A percentile compares a stretch with the other conserved stretches of the same genome.
Conservation (phyloP, 2,329 filamentous ascomycete genomes). For the Chlorencoelia australis region DNA sequence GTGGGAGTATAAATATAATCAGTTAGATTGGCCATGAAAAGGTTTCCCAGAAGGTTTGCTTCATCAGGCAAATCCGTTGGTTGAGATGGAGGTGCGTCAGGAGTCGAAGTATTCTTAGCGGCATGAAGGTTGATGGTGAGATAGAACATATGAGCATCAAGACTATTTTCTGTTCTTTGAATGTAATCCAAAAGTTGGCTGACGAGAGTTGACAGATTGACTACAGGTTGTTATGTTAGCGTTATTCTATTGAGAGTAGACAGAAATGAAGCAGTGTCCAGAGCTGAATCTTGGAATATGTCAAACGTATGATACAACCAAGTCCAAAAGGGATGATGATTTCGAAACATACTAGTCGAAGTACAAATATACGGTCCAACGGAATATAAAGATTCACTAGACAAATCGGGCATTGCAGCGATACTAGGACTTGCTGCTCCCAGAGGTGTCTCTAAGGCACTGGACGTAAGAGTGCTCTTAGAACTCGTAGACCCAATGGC, state of each 20-base stretch:
- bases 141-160: conserved; percentile 43
- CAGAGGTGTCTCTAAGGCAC: conserved; percentile 10
- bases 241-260: conserved; percentile 1
- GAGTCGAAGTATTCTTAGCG: conserved; percentile 34
- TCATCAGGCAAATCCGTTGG: conserved; percentile 34
- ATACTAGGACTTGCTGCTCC: conserved; percentile 13
- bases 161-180: conserved; percentile 39
- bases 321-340: too few species aligned
- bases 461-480: background rate
- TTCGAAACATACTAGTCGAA: too few species aligned
- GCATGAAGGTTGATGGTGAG: conserved; percentile 51
- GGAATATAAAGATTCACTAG: conserved; percentile 29
- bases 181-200: conserved; percentile 44
- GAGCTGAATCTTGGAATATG: too few species aligned
- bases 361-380: conserved; percentile 48
- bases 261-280: background rate
- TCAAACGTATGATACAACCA: too few species aligned
- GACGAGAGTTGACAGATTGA: conserved; percentile 41
- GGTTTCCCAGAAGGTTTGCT: conserved; percentile 35
- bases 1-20: conserved; percentile 44
- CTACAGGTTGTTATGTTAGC: conserved; percentile 40
- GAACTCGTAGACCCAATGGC: background rate
- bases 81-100: conserved; percentile 33
- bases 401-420: conserved; percentile 9
- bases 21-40: conserved; percentile 38